Evolutionary conservation across 345 rosid species (phyloP), one percentile per base, ranked within the genome.

Genomic region (Brassica incana): DNA sequence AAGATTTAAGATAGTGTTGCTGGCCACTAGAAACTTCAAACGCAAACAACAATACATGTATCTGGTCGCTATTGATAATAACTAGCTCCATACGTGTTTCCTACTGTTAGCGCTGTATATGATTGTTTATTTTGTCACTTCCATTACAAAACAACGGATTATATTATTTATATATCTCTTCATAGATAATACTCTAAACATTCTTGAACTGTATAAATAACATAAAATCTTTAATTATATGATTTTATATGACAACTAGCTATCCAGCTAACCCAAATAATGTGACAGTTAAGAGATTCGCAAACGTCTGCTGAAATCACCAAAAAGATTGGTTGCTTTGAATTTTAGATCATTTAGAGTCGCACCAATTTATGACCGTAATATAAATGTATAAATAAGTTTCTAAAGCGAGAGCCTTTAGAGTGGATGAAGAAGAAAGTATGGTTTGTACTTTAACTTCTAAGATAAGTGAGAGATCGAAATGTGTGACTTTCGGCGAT

Each of bases 401-500:
- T 10, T 48, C 0, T 18, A 52, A 38, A 65, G 61, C 52, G 2
- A 58, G 58, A 72, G 67, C 67, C 35, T 56, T 72, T 65, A 43
- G 3, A 10, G 45, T 64, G 45, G 76, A 16, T 52, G 81, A 77
- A 72, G 77, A 38, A 58, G 48, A 72, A 72, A 40, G 48, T 72
- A 56, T 72, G 71, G 59, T 65, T 59, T 78, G 60, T 71, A 65
- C 77, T 78, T 23, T 29, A 29, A 72, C 12, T 35, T 65, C 50
- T 56, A 65, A 29, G 65, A 65, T 72, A 65, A 58, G 15, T 5
- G 67, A 72, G 64, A 66, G 56, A 40, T 66, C 15, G 30, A 72
- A 74, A 8, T 58, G 7, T 66, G 54, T n/a, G 73, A 59, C 82
- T 72, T 78, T 78, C 82, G 82, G 77, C 82, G 67, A 72, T 58